A percentile compares a stretch with the other conserved stretches of the same genome.
phyloP scores from a whole-genome alignment of 2,329 filamentous ascomycete genomes.

The Fusarium illudens region DNA sequence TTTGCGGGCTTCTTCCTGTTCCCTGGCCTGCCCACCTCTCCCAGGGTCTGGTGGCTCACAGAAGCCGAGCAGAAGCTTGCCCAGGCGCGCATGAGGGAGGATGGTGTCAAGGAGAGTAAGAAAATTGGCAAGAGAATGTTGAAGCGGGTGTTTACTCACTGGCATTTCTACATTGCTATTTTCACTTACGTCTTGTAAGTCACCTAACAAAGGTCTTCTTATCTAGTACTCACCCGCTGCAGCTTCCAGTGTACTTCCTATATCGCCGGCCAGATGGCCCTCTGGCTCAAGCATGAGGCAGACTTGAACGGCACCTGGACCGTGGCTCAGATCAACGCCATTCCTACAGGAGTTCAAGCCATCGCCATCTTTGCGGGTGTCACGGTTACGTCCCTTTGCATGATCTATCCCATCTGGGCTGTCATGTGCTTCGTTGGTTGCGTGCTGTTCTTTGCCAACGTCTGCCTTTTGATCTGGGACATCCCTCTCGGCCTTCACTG shows the following conservation, averaged over 20 bases:
- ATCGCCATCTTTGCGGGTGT: slow-evolving; percentile 42
- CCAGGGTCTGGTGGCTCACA: slow-evolving; percentile 40
- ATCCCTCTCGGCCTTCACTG: slow-evolving; percentile 34
- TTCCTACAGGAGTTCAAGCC: slow-evolving; percentile 38
- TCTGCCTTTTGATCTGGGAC: slow-evolving; percentile 35
- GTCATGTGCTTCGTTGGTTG: slow-evolving; percentile 38
- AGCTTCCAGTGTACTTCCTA: slow-evolving; percentile 36
- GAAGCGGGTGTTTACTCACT: slow-evolving; percentile 38
- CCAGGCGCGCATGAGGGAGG: slow-evolving; percentile 36
- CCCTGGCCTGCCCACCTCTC: slow-evolving; percentile 37
- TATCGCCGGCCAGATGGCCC: slow-evolving; percentile 38
- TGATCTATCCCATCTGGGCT: slow-evolving; percentile 38
- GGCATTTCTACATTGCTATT: slow-evolving; percentile 42
- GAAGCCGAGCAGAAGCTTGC: slow-evolving; percentile 38
- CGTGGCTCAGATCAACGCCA: slow-evolving; percentile 38
- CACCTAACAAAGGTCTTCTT: no score
- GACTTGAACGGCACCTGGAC: slow-evolving; percentile 23
- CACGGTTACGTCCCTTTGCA: slow-evolving; percentile 6
- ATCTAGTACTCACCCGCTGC: no score
- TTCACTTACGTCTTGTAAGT: slow-evolving; percentile 34
- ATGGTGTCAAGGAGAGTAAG: slow-evolving; percentile 31
- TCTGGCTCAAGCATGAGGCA: slow-evolving; percentile 37
- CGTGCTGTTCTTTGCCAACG: slow-evolving; percentile 35
- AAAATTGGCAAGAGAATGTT: slow-evolving; percentile 41
- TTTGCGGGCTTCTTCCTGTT: slow-evolving; percentile 42